Evolutionary conservation across 495 filamentous ascomycete genomes (phyloP).

Genomic region (Acidiella bohemica): DNA sequence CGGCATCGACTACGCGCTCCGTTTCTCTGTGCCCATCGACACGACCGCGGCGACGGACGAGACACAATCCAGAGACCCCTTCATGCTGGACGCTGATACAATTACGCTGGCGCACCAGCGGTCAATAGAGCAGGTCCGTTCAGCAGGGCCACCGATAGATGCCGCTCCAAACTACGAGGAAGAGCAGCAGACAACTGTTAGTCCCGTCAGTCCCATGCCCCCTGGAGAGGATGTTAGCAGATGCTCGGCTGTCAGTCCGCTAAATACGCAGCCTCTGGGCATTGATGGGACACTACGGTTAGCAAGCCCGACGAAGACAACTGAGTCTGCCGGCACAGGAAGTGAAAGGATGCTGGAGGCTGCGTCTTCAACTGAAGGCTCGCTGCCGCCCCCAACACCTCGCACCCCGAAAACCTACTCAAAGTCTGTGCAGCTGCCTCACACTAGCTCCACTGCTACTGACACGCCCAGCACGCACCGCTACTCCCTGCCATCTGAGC

Average conservation of each 20-base stretch:
- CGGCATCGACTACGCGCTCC: conserved; percentile 11
- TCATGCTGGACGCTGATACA: conserved; percentile 19
- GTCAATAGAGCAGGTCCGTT: conserved; percentile 8
- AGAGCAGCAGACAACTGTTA: neutral
- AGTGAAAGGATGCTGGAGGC: too few species aligned
- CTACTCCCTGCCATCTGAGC: conserved; percentile 16
- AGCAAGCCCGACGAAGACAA: neutral
- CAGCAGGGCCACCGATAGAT: neutral
- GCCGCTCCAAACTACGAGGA: neutral
- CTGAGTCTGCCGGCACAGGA: too few species aligned
- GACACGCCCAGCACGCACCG: conserved; percentile 13
- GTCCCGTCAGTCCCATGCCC: conserved; percentile 15
- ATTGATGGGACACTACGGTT: conserved; percentile 19
- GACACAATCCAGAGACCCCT: conserved; percentile 16
- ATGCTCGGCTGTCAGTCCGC: conserved; percentile 18
- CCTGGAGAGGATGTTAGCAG: conserved; percentile 13
- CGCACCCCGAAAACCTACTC: conserved; percentile 17
- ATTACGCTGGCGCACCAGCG: conserved; percentile 17
- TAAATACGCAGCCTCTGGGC: conserved; percentile 17
- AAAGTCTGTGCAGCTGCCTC: conserved; percentile 18
- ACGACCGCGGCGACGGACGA: conserved; percentile 10
- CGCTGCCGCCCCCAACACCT: conserved; percentile 13
- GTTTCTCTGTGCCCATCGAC: conserved; percentile 14
- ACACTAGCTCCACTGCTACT: conserved; percentile 1
- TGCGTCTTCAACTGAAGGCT: conserved; percentile 1